Evolutionary conservation across 768 basidiomycete species (phyloP).

Genomic region (Boletus subparvulus): DNA sequence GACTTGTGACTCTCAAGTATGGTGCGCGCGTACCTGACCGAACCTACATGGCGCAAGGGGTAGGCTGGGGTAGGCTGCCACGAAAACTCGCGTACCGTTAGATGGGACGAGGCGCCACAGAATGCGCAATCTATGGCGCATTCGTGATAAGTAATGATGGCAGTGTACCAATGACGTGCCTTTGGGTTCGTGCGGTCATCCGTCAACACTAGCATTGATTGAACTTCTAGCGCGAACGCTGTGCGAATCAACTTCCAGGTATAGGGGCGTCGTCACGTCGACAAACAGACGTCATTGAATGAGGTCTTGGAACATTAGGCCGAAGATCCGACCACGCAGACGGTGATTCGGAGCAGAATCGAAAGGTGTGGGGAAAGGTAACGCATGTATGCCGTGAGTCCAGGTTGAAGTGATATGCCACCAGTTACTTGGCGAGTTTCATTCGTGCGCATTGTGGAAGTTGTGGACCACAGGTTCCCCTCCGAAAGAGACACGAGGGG

Average conservation of each 20-base stretch:
- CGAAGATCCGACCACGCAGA: slow-evolving; percentile 1
- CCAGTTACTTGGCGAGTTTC: not conserved
- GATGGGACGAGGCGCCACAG: not conserved
- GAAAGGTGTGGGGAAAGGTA: slow-evolving; percentile 11
- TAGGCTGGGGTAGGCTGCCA: not conserved
- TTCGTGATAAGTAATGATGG: not conserved
- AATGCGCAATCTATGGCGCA: not conserved
- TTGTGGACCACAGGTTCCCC: not conserved
- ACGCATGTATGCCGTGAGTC: slow-evolving; percentile 2
- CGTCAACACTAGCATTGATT: not conserved
- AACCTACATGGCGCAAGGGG: not conserved
- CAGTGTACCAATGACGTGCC: not conserved
- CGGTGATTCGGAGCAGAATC: slow-evolving; percentile 3
- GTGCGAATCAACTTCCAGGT: slow-evolving; percentile 2
- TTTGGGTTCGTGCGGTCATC: not conserved
- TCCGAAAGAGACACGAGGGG: slow-evolving; percentile 14
- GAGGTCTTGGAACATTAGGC: not conserved
- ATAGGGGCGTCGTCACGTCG: slow-evolving; percentile 5
- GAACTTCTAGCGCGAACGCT: not conserved
- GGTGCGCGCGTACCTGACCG: slow-evolving; percentile 8
- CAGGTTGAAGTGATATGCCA: no score
- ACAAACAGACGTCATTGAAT: not conserved
- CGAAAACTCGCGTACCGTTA: not conserved
- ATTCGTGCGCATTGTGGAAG: not conserved
- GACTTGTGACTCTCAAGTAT: not conserved